phyloP scores from a whole-genome alignment of 192 early-diverging fungal genomes.

The Entrophospora sp. region DNA sequence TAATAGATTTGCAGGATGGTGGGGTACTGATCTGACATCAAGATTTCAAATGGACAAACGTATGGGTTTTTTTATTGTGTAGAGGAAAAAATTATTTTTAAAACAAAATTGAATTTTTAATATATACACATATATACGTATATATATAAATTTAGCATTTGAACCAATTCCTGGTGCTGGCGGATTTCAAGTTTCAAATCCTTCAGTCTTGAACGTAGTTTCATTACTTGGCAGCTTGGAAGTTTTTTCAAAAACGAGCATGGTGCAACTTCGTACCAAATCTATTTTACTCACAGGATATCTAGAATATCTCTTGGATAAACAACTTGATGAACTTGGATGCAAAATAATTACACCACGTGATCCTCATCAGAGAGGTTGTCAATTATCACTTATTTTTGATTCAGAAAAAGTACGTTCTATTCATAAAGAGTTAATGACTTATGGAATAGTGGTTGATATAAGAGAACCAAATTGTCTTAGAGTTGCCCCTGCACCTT shows the following conservation, averaged over 20 bases:
- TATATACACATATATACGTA: no score
- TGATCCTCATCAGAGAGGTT: constrained; percentile 67
- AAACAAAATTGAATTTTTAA: no score
- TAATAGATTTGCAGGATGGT: constrained; percentile 80
- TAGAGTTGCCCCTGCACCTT: constrained; percentile 78
- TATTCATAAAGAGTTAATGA: constrained; percentile 50
- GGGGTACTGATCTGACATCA: constrained; percentile 74
- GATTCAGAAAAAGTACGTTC: constrained; percentile 45
- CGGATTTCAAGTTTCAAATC: constrained; percentile 86
- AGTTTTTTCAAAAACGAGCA: constrained; percentile 66
- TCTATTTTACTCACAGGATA: constrained; percentile 76
- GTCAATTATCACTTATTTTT: constrained; percentile 75
- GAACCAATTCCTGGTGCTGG: constrained; percentile 70
- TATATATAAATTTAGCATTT: constrained; percentile 55
- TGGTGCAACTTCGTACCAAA: constrained; percentile 62
- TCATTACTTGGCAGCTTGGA: constrained; percentile 71
- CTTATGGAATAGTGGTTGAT: constrained; percentile 70
- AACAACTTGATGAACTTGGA: constrained; percentile 14
- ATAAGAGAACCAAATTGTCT: constrained; percentile 88
- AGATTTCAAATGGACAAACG: constrained; percentile 85
- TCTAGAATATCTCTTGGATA: constrained; percentile 64
- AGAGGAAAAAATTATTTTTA: no score
- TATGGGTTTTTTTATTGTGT: no score
- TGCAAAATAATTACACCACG: constrained; percentile 73
- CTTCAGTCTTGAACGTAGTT: constrained; percentile 64